These are phyloP conservation scores for Gossypium australe DNA, from an alignment of 345 rosid species.

Conservation along the genomic window DNA sequence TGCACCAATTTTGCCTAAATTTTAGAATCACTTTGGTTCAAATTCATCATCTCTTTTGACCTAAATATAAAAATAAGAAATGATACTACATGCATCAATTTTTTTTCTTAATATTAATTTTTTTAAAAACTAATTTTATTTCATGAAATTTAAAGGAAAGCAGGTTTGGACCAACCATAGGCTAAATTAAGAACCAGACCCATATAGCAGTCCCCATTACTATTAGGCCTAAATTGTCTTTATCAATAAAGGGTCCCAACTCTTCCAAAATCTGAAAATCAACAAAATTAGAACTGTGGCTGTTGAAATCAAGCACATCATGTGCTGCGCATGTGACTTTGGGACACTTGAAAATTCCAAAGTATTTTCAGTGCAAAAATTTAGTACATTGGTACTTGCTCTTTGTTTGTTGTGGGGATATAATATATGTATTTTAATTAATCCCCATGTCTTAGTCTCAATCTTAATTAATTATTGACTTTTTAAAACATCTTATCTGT, in stretches of 20 bases:
- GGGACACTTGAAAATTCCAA: constrained; percentile 20
- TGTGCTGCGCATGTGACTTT: constrained; percentile 29
- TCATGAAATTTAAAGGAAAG: background rate
- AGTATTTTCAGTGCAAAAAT: constrained; percentile 1
- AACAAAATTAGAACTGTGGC: background rate
- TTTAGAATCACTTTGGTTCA: background rate
- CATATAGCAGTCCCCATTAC: background rate
- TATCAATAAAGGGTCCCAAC: constrained; percentile 14
- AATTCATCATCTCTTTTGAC: background rate
- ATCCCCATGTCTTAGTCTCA: background rate
- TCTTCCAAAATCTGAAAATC: background rate
- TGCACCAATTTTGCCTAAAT: background rate
- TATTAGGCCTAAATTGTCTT: constrained; percentile 15
- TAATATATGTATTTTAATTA: background rate
- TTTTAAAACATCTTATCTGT: background rate
- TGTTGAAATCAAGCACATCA: constrained; percentile 25
- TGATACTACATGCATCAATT: background rate
- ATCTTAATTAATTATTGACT: background rate
- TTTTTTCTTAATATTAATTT: too few relatives aligned
- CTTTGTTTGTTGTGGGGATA: background rate
- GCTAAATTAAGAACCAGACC: constrained; percentile 8
- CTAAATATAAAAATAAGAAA: background rate
- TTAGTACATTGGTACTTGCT: constrained; percentile 7
- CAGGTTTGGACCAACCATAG: constrained; percentile 22
- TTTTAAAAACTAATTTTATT: too few relatives aligned